These are phyloP conservation scores for Moniliophthora roreri DNA, from an alignment of 1,284 basidiomycete genomes.

Conservation along the genomic window DNA sequence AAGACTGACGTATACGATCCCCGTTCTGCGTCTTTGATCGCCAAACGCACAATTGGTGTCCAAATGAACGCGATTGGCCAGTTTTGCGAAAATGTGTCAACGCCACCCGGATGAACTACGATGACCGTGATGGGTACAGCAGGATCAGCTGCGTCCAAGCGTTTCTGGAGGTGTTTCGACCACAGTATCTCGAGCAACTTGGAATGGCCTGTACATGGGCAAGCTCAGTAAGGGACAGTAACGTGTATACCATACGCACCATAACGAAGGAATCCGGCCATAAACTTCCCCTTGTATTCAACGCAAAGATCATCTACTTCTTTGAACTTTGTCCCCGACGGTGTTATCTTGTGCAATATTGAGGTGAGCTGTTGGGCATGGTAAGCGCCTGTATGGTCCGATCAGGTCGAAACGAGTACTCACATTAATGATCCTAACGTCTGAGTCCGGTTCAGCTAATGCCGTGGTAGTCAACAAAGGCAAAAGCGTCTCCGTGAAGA, in stretches of 20 bases:
- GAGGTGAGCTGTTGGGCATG: constrained; percentile 15
- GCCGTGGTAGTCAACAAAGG: constrained; percentile 48
- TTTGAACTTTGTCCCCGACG: constrained; percentile 12
- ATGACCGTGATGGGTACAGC: constrained; percentile 27
- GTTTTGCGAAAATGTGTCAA: constrained; percentile 26
- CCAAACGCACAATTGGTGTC: constrained; percentile 22
- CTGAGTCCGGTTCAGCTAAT: constrained; percentile 33
- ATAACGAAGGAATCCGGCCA: constrained; percentile 15
- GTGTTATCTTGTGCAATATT: constrained; percentile 12
- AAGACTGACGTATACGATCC: constrained; percentile 35
- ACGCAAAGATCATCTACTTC: constrained; percentile 19
- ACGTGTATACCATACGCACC: constrained; percentile 7
- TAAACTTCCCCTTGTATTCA: constrained; percentile 9
- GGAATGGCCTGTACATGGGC: constrained; percentile 19
- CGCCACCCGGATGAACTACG: constrained; percentile 29
- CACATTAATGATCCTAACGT: constrained; percentile 53
- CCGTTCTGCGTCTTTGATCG: constrained; percentile 23
- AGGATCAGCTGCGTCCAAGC: constrained; percentile 18
- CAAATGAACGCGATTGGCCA: constrained; percentile 19
- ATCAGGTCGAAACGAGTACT: constrained; percentile 16
- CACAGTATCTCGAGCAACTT: constrained; percentile 27
- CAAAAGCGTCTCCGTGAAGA: constrained; percentile 46
- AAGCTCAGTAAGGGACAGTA: background rate
- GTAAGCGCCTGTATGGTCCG: background rate
- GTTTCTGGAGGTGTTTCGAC: constrained; percentile 25